These are phyloP conservation scores for Acidiella bohemica DNA, from an alignment of 495 filamentous ascomycete genomes.

Conservation along the genomic window DNA sequence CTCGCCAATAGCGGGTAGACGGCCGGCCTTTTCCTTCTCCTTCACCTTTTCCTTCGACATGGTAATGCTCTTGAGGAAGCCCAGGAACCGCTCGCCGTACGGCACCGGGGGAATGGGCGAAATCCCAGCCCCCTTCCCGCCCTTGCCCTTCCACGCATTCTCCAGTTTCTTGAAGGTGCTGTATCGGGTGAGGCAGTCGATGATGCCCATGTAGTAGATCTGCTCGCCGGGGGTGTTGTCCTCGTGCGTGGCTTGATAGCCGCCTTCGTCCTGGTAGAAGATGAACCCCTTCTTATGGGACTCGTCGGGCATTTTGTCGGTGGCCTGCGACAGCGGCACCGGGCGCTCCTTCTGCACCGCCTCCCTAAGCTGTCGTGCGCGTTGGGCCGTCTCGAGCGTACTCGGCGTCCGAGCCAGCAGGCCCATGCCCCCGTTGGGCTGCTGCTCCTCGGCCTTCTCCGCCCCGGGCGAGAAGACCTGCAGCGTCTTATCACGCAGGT, in stretches of 20 bases:
- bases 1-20: no score
- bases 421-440: no score
- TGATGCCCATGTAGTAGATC: slow-evolving; percentile 95
- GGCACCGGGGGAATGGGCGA: slow-evolving; percentile 83
- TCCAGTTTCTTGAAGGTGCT: slow-evolving; percentile 77
- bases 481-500: slow-evolving; percentile 85
- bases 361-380: slow-evolving; percentile 81
- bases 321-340: slow-evolving; percentile 71
- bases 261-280: slow-evolving; percentile 90
- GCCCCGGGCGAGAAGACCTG: slow-evolving; percentile 91
- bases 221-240: slow-evolving; percentile 72
- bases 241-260: slow-evolving; percentile 85
- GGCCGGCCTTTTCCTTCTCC: no score
- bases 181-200: slow-evolving; percentile 96
- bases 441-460: slow-evolving; percentile 37
- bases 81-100: slow-evolving; percentile 88
- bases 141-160: slow-evolving; percentile 86
- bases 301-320: slow-evolving; percentile 73
- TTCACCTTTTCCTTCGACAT: slow-evolving; percentile 74
- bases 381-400: slow-evolving; percentile 81
- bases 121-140: slow-evolving; percentile 65
- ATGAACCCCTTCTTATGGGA: slow-evolving; percentile 52
- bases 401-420: slow-evolving; percentile 76
- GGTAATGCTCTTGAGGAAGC: slow-evolving; percentile 81
- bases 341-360: slow-evolving; percentile 87